Evolutionary conservation across 2,329 filamentous ascomycete genomes (phyloP).

Genomic region (Seiridium cupressi): DNA sequence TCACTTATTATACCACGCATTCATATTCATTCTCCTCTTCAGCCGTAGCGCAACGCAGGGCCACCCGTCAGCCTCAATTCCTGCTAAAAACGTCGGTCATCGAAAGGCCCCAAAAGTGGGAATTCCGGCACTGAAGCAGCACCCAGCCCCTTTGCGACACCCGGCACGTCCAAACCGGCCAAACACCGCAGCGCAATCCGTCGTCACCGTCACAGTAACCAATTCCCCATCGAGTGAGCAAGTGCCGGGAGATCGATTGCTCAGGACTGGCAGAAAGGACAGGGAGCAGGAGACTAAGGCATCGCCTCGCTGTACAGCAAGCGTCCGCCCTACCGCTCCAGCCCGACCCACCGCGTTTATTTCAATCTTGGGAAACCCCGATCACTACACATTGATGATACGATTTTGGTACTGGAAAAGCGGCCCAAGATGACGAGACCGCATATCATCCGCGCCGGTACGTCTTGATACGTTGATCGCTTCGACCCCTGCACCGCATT

Average conservation of each 20-base stretch:
- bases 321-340: background rate
- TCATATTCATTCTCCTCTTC: background rate
- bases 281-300: background rate
- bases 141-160: background rate
- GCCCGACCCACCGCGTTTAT: slow-evolving; percentile 1
- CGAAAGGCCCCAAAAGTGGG: background rate
- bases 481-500: background rate
- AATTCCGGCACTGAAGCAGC: background rate
- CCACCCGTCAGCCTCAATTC: background rate
- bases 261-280: background rate
- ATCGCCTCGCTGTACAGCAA: background rate
- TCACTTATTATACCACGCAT: background rate
- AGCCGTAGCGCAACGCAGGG: background rate
- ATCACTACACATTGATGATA: slow-evolving; percentile 26
- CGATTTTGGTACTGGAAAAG: slow-evolving; percentile 18
- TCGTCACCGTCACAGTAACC: background rate
- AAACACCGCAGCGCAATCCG: background rate
- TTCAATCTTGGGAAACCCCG: slow-evolving; percentile 15
- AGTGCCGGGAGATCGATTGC: background rate
- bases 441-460: slow-evolving; percentile 60
- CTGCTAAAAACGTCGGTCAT: background rate
- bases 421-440: slow-evolving; percentile 54
- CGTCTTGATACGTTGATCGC: slow-evolving; percentile 23
- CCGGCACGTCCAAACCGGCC: background rate
- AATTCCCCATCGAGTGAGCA: background rate